A percentile compares a stretch with the other conserved stretches of the same genome.
These are phyloP conservation scores for Plectosphaerella sp. DNA, from an alignment of 2,329 filamentous ascomycete species.

Conservation along the genomic window DNA sequence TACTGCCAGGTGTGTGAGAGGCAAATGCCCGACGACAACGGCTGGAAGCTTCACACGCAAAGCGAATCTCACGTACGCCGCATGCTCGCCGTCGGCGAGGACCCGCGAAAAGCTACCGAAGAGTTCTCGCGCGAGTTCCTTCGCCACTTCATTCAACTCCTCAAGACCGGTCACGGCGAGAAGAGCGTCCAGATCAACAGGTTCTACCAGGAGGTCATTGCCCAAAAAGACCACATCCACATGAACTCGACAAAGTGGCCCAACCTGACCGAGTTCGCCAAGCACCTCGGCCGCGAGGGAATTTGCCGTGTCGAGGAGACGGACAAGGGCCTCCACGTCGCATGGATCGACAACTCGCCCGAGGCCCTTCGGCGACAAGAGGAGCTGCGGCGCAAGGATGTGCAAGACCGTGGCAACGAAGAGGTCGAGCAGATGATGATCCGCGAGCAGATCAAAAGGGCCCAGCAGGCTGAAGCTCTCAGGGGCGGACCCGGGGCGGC, in stretches of 20 bases:
- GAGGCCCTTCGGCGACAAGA: conserved; percentile 79
- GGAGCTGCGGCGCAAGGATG: conserved; percentile 75
- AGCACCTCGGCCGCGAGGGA: conserved; percentile 78
- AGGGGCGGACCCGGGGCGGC: conserved; percentile 21
- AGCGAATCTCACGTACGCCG: conserved; percentile 85
- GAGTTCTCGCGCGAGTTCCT: conserved; percentile 80
- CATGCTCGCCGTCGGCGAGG: conserved; percentile 82
- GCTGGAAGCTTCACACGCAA: conserved; percentile 83
- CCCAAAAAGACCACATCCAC: conserved; percentile 81
- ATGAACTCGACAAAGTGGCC: conserved; percentile 93
- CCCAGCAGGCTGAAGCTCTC: conserved; percentile 54
- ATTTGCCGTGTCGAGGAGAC: conserved; percentile 87
- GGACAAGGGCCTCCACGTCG: conserved; percentile 72
- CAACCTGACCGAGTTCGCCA: conserved; percentile 84
- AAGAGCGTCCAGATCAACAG: conserved; percentile 86
- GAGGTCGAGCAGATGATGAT: conserved; percentile 82
- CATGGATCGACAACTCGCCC: conserved; percentile 88
- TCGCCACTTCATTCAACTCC: conserved; percentile 69
- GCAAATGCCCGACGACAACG: conserved; percentile 72
- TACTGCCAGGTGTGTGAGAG: conserved; percentile 80
- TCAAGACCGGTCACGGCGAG: conserved; percentile 83
- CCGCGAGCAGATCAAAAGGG: conserved; percentile 75
- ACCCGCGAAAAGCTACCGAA: conserved; percentile 78
- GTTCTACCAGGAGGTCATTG: conserved; percentile 94
- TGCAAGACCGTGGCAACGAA: conserved; percentile 86